Evolutionary conservation across 1,284 basidiomycete genomes (phyloP), one percentile per base, ranked within the genome.

Genomic region (Papiliotrema terrestris): DNA sequence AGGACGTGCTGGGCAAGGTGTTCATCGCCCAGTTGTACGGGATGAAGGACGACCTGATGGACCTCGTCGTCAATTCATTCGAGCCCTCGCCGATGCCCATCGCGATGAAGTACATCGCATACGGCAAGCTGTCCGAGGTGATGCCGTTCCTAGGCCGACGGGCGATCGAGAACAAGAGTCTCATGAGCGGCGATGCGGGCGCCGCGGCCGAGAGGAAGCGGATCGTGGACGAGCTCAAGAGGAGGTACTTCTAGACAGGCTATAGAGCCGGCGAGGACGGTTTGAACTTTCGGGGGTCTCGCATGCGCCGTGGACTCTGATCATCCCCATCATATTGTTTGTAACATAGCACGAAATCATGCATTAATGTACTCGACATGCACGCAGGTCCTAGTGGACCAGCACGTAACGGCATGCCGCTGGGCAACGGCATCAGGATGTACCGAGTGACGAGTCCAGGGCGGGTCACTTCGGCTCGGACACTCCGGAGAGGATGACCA

Each of bases 21-120:
- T 81, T 84, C 36, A 80, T 95, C 60, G 91, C 84, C 1, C 92
- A 96, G 77, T 77, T 96, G 19, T 92, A 87, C 66, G 87, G 88
- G 8, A 92, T 93, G 89, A 83, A 84, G 54, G 90, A 92, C 68
- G 83, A 85, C 49, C 76, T 96, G 53, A 89, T 89, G 4, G 81
- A 88, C 62, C 80, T 83, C 58, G 79, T 94, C 29, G 84, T 84
- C 8, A 74, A 78, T 9, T 80, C 80, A 43, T 85, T 84, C 20
- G 79, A 78, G 46, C 80, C 83, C 3, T 71, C 75, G 23, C 63
- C 65, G 5, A 78, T 83, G 14, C 91, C 90, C 0, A 83, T 89
- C 56, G 84, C 89, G 1, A 81, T 91, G 76, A 93, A 92, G 76
- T 88, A 90, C 69, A 80, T 91, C 19, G 89, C 91, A 0, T 94